Base-by-base conservation (phyloP, 2,329 filamentous ascomycete species). In the Tolypocladium endophyticum region DNA sequence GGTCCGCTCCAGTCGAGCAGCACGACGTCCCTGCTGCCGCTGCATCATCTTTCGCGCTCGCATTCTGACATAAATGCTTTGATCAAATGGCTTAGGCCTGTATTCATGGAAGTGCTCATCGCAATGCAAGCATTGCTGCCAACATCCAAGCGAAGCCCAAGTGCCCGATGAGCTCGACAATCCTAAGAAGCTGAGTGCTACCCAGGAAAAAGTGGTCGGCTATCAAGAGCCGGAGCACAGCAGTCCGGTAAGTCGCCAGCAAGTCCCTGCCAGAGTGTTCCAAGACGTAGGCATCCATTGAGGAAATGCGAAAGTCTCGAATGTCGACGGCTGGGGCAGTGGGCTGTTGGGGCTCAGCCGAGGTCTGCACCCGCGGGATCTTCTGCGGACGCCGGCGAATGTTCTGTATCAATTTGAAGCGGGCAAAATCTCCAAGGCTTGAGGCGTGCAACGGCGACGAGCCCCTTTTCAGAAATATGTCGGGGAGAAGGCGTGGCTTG, bases 271-370 rank as follows among this genome's bases (percentile, higher is more conserved):
- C 66, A 28, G 69, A 69, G 45, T 70, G 64, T n/a, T 56, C 61
- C 11, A 81, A 66, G 5, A 81, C 72, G 61, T 75, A 81, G 16
- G 73, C 77, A 62, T 83, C 80, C 77, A 83, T 79, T 28, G 76
- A 72, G 0, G 79, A 81, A 18, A 78, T 76, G 39, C 77, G 75
- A 65, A 81, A 80, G 11, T 68, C 71, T 25, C 77, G 75, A 53
- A 81, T 77, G 54, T 82, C 79, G 23, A 72, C 63, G 20, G 63
- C 61, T 2, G 54, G 55, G 9, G 58, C 56, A 8, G 59, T 28
- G n/a, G 62, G 25, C 12, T 59, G 43, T 1, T 59, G 33, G 3
- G 57, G 50, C 38, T 71, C 69, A 3, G 68, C 71, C 7, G 77
- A 80, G 5, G 73, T 77, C 61, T 76, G 66, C 1, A 75, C 77